phyloP scores from a whole-genome alignment of 306 rosid species.

The Lotus japonicus region DNA sequence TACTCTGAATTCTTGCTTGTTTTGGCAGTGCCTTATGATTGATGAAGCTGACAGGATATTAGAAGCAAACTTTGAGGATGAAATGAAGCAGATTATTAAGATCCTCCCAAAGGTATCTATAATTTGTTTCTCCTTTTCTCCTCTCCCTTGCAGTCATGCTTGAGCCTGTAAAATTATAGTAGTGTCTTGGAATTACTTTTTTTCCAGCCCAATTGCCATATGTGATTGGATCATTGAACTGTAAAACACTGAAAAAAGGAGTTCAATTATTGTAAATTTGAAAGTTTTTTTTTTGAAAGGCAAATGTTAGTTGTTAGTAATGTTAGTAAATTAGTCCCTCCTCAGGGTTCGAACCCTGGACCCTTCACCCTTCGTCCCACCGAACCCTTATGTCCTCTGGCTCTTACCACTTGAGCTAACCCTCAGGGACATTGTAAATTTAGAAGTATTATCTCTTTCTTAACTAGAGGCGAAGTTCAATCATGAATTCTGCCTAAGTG shows the following conservation, averaged over 20 bases:
- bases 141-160: neutral
- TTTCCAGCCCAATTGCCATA: neutral
- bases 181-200: neutral
- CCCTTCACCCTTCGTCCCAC: too few relatives aligned
- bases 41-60: conserved; percentile 98
- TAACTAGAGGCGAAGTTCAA: too few relatives aligned
- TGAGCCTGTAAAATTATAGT: neutral
- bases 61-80: conserved; percentile 95
- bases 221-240: neutral
- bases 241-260: neutral
- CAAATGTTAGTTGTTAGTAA: too few relatives aligned
- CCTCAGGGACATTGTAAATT: too few relatives aligned
- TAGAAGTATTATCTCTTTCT: too few relatives aligned
- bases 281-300: too few relatives aligned
- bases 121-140: neutral
- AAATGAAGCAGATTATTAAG: conserved; percentile 82
- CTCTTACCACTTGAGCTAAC: too few relatives aligned
- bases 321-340: too few relatives aligned
- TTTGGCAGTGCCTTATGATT: conserved; percentile 73
- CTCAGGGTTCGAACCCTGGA: too few relatives aligned
- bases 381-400: too few relatives aligned
- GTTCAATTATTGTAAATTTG: too few relatives aligned
- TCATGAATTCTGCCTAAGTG: too few relatives aligned
- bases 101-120: conserved; percentile 71
- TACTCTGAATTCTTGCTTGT: conserved; percentile 14